Base-by-base conservation (phyloP, 306 rosid species). In the Cotoneaster glaucophyllus region DNA sequence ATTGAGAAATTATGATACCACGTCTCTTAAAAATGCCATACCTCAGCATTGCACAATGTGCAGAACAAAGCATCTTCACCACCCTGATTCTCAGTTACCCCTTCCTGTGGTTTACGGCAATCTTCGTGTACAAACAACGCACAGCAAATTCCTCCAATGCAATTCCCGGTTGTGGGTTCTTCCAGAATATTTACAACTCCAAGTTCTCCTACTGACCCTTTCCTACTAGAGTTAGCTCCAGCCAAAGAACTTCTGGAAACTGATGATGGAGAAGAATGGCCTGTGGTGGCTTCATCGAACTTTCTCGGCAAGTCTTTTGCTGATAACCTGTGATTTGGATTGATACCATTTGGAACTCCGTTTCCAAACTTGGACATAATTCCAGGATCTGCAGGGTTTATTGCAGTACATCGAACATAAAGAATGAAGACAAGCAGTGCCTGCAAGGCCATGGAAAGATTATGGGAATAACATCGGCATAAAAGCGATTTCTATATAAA, bases 371-470 rank as follows among this genome's bases (percentile, higher is more conserved):
- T 90, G 77, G 87, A 87, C 95, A 94, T 92, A 67, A 94, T 94
- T 80, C 98, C 96, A 7, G 98, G 97, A 86, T 94, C 98, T 10
- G 98, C 97, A 43, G 98, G 98, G 84, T 94, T 94, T 73, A 94
- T 94, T 73, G 98, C 98, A 32, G 98, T 94, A 77, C 96, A 94
- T 80, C 98, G 90, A 69, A 89, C 82, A 68, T 94, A 94, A 84
- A 94, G 96, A 86, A 92, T 87, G 86, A 94, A 94, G 77, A 94
- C 97, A 64, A 82, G 80, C 74, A 94, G 91, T 78, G 93, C 98
- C 98, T 94, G 96, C 83, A 84, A 78, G 85, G 52, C 81, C 76
- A 85, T 44, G 54, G 76, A 70, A 79, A 86, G 58, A 69, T 54
- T 37, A 74, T 22, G 31, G 77, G 67, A 74, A 79, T 63, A 79